Base-by-base conservation (phyloP, 1,284 basidiomycete species). In the Marasmius fiardii region DNA sequence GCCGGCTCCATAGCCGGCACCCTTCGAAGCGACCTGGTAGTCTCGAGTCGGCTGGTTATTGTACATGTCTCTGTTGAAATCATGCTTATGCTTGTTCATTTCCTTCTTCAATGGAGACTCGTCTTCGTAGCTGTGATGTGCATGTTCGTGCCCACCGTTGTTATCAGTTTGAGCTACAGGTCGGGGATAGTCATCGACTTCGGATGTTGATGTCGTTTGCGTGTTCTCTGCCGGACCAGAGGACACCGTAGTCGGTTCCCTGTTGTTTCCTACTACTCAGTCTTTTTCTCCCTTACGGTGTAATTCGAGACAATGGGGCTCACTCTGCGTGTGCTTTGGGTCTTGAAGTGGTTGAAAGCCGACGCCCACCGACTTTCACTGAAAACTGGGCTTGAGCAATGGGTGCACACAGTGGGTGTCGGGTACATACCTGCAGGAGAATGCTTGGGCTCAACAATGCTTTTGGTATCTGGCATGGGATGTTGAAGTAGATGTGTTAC, bases 281-380 rank as follows among this genome's bases (percentile, higher is more conserved):
- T n/a, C n/a, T n/a, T n/a, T n/a, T n/a, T n/a, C n/a, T n/a, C n/a
- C n/a, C n/a, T n/a, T n/a, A n/a, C n/a, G n/a, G n/a, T n/a, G n/a
- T n/a, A n/a, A n/a, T n/a, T n/a, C n/a, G n/a, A n/a, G n/a, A n/a
- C n/a, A n/a, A n/a, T n/a, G n/a, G n/a, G 47, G 28, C 47, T 26
- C 24, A 33, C 31, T 26, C 18, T 21, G 44, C 28, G 5, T 47
- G 26, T 49, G 47, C 14, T 18, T 31, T 49, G 2, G 47, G 39
- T 14, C 26, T 45, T 5, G 44, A 7, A n/a, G 26, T 49, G 28
- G 47, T 33, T 20, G 47, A 49, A 16, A 31, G 47, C 4, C 47
- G 47, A 14, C 47, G 47, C n/a, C 47, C 47, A 26, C 47, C 47
- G 12, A 49, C 47, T 33, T 49, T 49, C 26, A 49, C 47, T 49